Evolutionary conservation across 352 stramenopile species (phyloP), one percentile per base, ranked within the genome.

Genomic region (Pythium myriotylum): DNA sequence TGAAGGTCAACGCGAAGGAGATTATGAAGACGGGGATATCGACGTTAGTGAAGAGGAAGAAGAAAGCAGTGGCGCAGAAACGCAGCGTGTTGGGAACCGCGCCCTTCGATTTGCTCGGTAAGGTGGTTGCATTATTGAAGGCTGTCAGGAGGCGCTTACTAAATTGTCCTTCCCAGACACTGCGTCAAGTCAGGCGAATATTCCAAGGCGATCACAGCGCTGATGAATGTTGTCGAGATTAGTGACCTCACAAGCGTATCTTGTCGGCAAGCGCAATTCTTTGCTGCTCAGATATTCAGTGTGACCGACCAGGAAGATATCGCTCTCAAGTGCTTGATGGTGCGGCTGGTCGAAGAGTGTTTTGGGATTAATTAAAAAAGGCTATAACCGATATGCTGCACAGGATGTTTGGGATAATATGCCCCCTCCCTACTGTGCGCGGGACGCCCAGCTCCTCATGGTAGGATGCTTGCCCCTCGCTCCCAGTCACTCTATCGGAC

Each of bases 361-460:
- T 5, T 27, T 52, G 23, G 23, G 10, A 37, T 16, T 52, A 10
- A 23, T 52, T 17, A 6, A 32, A 20, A 17, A 5, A 7, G n/a
- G 10, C 3, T 17, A 23, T 4, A 37, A 39, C 19, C 20, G 7
- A 52, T 35, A 39, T 35, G 6, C n/a, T 51, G n/a, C 43, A 39
- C 46, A 86, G 77, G 70, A 59, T 43, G 42, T 90, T 4, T 81
- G 73, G 39, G 65, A 59, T n/a, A 27, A 49, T 10, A 84, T 87
- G 75, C 81, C 81, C 4, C 16, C 64, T 3, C 79, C 79, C 4
- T 86, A 88, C 48, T 74, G 59, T 12, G 22, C 4, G 8, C 23
- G 48, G n/a, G 81, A 84, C 35, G 77, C 65, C 1, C 55, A 79
- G 2, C 59, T 74, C 19, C 67, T 86, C 16, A 68, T 88, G n/a